Evolutionary conservation across 2,329 filamentous ascomycete genomes (phyloP), one percentile per base, ranked within the genome.

Genomic region (Aspergillus bombycis): DNA sequence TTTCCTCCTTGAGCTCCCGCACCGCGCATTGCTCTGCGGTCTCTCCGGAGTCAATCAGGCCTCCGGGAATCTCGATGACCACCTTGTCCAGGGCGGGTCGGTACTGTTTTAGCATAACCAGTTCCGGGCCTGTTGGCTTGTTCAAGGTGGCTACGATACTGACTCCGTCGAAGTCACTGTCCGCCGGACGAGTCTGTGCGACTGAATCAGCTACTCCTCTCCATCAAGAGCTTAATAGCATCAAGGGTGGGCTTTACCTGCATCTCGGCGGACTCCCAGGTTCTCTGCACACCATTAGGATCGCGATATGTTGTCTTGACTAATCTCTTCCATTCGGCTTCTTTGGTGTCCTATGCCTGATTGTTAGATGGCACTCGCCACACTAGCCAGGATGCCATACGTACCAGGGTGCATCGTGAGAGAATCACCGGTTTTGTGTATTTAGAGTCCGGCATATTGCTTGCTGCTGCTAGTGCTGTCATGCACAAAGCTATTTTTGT

Each of bases 1-100:
- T 89, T 74, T 89, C 87, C 74, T 89, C 87, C 67, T 82, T 85
- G 50, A 89, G 76, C 74, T 89, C 87, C 16, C 87, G 78, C 9
- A 88, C 75, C 12, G 84, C 84, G 52, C 85, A 85, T 53, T 85
- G 80, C 70, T 83, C 81, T 2, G 85, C 82, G 0, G 81, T 82
- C 71, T 89, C 86, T 14, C 81, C 82, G 43, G 80, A 82, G 68
- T 89, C 86, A 32, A 89, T 83, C 26, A 89, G 77, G 0, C 86
- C 86, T 0, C 86, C 86, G 0, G 86, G 86, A 7, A 88, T 82
- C 71, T 89, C 86, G 53, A 89, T 85, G 58, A 83, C 84, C 32
- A 86, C 77, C 28, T 84, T 85, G 61, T 86, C 81, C 43, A 87
- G 81, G 0, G 86, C 85, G 0, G 87, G 86, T 2, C 87, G 82